Evolutionary conservation across 768 basidiomycete genomes (phyloP), one percentile per base, ranked within the genome.

Genomic region (Tulasnella sp.): DNA sequence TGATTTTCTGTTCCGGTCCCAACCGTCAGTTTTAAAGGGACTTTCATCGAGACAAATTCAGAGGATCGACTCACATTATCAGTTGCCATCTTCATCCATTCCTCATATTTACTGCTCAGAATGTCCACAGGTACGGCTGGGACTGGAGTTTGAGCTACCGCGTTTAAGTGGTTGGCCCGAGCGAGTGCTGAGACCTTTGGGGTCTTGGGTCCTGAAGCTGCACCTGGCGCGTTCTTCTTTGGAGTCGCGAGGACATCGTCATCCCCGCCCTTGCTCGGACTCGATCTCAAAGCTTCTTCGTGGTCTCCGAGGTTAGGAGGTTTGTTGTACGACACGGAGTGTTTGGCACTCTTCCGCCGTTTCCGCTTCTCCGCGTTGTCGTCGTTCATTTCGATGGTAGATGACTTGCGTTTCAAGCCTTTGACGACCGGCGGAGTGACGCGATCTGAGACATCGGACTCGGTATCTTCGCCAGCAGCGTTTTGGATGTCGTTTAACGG

Each of bases 31-130:
- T 14, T n/a, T n/a, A n/a, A 38, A 19, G 18, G 38, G 5, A 19
- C 5, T 48, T 72, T 48, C 75, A 36, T 52, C 6, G 12, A 71
- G 36, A 12, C 2, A 16, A 40, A 58, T 34, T 38, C 24, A 18
- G 31, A 68, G 75, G 73, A 38, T 5, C 27, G 71, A 24, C 91
- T 82, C 84, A 98, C 98, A 85, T 99, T 99, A 84, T 99, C 97
- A 2, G 97, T 99, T 1, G 97, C 96, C 92, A 99, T 92, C 88
- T 99, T 99, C 97, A 99, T 99, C 98, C 98, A 99, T 85, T 99
- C 96, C 85, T 99, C 98, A 83, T 93, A 98, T 83, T 96, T 98
- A 52, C 92, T 93, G 85, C 89, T 94, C 90, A 94, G 94, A n/a
- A 96, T 89, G 81, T 97, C 94, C 82, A 92, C 86, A 0, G 92